Percentiles rank a stretch among this genome's conserved stretches.
Conservation (phyloP, 352 stramenopile genomes). For the Globisporangium viniferum region DNA sequence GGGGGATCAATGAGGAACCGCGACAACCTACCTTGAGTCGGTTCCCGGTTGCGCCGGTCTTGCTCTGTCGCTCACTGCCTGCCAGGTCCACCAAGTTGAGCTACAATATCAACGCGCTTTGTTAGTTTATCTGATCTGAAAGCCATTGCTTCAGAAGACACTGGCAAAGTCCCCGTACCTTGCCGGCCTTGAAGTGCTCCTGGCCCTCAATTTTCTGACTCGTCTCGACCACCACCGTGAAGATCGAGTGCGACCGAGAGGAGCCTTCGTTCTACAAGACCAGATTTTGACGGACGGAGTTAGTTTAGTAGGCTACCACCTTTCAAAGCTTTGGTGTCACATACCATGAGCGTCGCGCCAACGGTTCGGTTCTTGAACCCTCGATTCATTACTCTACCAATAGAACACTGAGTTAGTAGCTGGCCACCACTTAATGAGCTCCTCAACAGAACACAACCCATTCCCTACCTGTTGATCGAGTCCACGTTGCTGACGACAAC, state of each 20-base stretch:
- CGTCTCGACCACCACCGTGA: constrained; percentile 80
- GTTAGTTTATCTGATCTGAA: too few relatives aligned
- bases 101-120: constrained; percentile 12
- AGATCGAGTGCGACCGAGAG: constrained; percentile 84
- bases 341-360: constrained; percentile 76
- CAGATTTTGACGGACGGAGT: neutral
- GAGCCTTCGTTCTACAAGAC: constrained; percentile 61
- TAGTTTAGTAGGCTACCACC: too few relatives aligned
- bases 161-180: constrained; percentile 19
- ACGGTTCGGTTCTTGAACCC: constrained; percentile 86
- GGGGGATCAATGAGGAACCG: too few relatives aligned
- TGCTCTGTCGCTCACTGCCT: constrained; percentile 80
- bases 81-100: constrained; percentile 84
- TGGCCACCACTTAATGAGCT: neutral
- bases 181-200: constrained; percentile 81
- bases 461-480: constrained; percentile 59
- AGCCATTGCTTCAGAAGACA: too few relatives aligned
- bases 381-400: constrained; percentile 53
- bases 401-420: neutral
- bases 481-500: constrained; percentile 73
- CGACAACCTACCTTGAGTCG: constrained; percentile 50
- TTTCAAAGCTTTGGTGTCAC: too few relatives aligned
- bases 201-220: constrained; percentile 72
- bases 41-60: constrained; percentile 76
- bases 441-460: neutral